A percentile compares a stretch with the other conserved stretches of the same genome.
Evolutionary conservation across 345 rosid species (phyloP).

Genomic region (Geranium brycei): DNA sequence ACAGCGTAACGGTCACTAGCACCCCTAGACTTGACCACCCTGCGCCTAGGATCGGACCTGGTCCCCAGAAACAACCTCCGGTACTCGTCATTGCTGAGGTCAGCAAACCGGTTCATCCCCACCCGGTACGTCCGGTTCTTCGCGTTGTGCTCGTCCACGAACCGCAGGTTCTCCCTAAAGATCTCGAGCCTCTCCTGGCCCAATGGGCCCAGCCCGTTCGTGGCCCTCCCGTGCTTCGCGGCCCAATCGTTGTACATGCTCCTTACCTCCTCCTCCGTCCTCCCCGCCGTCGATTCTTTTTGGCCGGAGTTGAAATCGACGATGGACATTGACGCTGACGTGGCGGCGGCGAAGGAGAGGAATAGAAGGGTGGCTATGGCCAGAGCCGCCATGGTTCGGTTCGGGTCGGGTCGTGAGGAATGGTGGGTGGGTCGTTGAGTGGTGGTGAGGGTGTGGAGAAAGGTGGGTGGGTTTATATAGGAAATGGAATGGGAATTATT

Average conservation of each 20-base stretch:
- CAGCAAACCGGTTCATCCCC: constrained; percentile 33
- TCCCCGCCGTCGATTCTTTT: neutral
- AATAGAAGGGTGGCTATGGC: neutral
- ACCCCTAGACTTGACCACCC: constrained; percentile 10
- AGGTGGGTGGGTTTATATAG: neutral
- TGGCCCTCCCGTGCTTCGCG: constrained; percentile 17
- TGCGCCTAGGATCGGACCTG: constrained; percentile 11
- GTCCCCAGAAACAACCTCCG: constrained; percentile 20
- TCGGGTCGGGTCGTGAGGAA: neutral
- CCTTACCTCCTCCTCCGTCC: constrained; percentile 28
- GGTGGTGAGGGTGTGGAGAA: neutral
- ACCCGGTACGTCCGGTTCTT: constrained; percentile 17
- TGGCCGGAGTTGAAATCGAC: neutral
- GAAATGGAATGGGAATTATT: neutral
- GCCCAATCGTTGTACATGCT: constrained; percentile 26
- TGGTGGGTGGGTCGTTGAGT: neutral
- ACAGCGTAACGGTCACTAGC: constrained; percentile 17
- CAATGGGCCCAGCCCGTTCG: constrained; percentile 19
- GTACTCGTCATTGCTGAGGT: constrained; percentile 38
- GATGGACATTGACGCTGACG: neutral
- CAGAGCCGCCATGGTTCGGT: neutral
- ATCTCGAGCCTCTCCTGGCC: constrained; percentile 24
- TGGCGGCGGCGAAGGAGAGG: constrained; percentile 1
- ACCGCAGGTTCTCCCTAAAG: constrained; percentile 35
- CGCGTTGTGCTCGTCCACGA: constrained; percentile 27